Percentiles rank a stretch among this genome's conserved stretches.
These are phyloP conservation scores for Solanum chaucha DNA, from an alignment of 257 asterid genomes.

Conservation along the genomic window DNA sequence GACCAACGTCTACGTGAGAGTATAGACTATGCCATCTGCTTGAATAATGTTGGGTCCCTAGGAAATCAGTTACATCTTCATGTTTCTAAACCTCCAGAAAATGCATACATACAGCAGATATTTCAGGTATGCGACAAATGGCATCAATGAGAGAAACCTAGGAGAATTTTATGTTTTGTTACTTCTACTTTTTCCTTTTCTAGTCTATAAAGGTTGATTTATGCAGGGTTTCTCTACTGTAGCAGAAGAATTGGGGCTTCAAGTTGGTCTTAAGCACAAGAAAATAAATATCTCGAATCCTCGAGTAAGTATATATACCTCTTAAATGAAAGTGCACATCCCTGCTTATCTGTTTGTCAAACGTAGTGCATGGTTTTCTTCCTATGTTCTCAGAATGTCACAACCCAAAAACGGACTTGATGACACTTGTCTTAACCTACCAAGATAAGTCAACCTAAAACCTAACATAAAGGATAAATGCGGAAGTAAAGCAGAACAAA, in stretches of 20 bases:
- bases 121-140: slow-evolving; percentile 52
- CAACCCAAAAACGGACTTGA: neutral
- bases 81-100: slow-evolving; percentile 93
- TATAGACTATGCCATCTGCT: slow-evolving; percentile 87
- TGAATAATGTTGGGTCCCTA: slow-evolving; percentile 75
- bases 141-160: neutral
- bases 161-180: neutral
- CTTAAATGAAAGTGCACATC: neutral
- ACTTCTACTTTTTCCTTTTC: neutral
- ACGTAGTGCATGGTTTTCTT: neutral
- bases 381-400: neutral
- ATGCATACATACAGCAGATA: slow-evolving; percentile 66
- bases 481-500: neutral
- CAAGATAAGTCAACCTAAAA: neutral
- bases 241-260: slow-evolving; percentile 66
- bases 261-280: slow-evolving; percentile 87
- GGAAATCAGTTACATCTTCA: slow-evolving; percentile 58
- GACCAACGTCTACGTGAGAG: slow-evolving; percentile 85
- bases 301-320: slow-evolving; percentile 51
- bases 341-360: neutral
- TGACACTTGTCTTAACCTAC: neutral
- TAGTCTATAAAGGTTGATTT: slow-evolving; percentile 10
- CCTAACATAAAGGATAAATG: neutral
- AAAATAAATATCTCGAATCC: slow-evolving; percentile 90
- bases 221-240: slow-evolving; percentile 79